Evolutionary conservation across 768 basidiomycete species (phyloP), one percentile per base, ranked within the genome.

Genomic region (Lactarius indigo): DNA sequence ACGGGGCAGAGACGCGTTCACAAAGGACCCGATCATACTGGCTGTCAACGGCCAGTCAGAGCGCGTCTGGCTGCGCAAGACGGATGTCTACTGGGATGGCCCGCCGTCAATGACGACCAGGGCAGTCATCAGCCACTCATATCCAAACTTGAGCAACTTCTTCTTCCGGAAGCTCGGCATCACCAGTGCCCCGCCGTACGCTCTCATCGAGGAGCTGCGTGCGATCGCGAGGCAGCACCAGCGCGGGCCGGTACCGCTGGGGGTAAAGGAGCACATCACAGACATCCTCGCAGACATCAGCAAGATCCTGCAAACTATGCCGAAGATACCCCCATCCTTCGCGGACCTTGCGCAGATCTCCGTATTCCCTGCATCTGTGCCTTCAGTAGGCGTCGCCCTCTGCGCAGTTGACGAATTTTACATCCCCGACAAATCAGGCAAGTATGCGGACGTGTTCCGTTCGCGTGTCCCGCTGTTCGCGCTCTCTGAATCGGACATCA

Each of bases 1-100:
- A 13, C 1, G 56, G 18, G 18, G 5, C 26, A 72, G 71, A 15
- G n/a, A 47, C 0, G 70, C 70, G 13, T 72, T 72, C 62, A 59
- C 18, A 17, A 10, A 26, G 20, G 54, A 71, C 35, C 64, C 62
- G 2, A 65, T 70, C 33, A 68, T 73, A 44, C 62, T 69, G 5
- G 58, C 18, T 8, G 60, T 59, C 42, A 68, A 47, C 28, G 17
- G 30, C 10, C 62, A 59, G 28, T 28, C 18, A 28, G 66, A 61
- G 18, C 57, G 41, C 3, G 58, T 61, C 37, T 73, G 72, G 70
- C 13, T 66, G 12, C 55, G 57, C 31, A 55, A 61, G 54, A 26
- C 2, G 20, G 64, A 68, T 10, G 70, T 73, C 30, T 73, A n/a
- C 35, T 69, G 73, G 73, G 28, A 68, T 26, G 72, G 70, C 6